phyloP scores from a whole-genome alignment of 495 filamentous ascomycete species.

The Tuber brumale region DNA sequence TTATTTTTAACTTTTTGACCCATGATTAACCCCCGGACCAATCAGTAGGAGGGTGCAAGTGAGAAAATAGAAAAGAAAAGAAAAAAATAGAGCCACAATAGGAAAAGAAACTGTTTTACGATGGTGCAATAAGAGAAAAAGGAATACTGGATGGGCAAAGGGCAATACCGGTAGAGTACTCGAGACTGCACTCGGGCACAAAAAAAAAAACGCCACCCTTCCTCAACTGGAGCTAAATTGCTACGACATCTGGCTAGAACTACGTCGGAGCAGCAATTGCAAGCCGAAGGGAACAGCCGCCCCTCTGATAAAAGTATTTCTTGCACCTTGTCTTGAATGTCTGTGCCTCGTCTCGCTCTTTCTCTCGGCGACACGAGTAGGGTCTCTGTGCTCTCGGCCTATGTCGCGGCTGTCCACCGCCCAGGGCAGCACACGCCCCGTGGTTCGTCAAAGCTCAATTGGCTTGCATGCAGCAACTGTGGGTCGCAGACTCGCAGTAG shows the following conservation, averaged over 20 bases:
- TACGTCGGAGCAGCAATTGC: constrained; percentile 30
- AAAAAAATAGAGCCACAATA: neutral
- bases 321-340: neutral
- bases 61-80: neutral
- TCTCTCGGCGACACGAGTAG: constrained; percentile 31
- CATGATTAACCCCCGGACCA: neutral
- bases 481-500: constrained; percentile 10
- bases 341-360: constrained; percentile 25
- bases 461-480: constrained; percentile 36
- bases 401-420: constrained; percentile 24
- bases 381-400: constrained; percentile 19
- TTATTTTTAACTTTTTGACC: constrained; percentile 4
- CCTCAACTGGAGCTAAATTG: neutral
- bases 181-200: neutral
- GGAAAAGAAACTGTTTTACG: neutral
- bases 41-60: neutral
- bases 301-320: neutral
- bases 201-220: neutral
- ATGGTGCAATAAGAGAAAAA: constrained; percentile 1
- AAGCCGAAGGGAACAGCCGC: constrained; percentile 34
- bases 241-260: neutral
- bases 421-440: constrained; percentile 7
- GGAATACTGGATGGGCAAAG: neutral
- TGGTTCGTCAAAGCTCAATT: constrained; percentile 38
- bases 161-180: no score